phyloP scores from a whole-genome alignment of 305 asterid genomes.

The Plantago coronopus region DNA sequence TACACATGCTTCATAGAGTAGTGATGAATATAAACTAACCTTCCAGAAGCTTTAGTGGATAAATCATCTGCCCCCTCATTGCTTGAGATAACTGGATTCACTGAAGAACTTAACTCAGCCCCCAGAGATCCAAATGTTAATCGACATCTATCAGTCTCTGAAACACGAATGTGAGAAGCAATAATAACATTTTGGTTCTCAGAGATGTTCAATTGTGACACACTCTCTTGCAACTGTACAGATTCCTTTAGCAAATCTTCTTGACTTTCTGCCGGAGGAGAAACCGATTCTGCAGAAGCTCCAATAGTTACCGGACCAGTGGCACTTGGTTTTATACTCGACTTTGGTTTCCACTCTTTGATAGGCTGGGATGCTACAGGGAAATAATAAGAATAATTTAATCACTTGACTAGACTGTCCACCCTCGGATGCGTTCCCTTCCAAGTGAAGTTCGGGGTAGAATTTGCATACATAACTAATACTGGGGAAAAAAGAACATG shows the following conservation, averaged over 20 bases:
- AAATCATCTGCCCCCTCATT: slow-evolving; percentile 45
- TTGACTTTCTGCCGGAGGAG: slow-evolving; percentile 42
- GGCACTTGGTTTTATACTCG: slow-evolving; percentile 49
- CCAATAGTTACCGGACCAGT: slow-evolving; percentile 59
- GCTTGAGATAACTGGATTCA: slow-evolving; percentile 27
- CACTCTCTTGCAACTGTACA: slow-evolving; percentile 49
- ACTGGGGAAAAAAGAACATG: slow-evolving; percentile 1
- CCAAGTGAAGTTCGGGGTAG: too few relatives aligned
- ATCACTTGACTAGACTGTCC: neutral
- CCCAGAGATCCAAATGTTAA: slow-evolving; percentile 91
- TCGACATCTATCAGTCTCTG: slow-evolving; percentile 74
- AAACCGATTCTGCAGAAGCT: slow-evolving; percentile 42
- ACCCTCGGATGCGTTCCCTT: too few relatives aligned
- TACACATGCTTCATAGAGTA: neutral
- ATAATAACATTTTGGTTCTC: slow-evolving; percentile 80
- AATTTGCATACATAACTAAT: neutral
- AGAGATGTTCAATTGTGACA: slow-evolving; percentile 44
- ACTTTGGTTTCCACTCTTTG: slow-evolving; percentile 97
- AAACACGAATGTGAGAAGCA: slow-evolving; percentile 89
- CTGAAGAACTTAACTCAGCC: slow-evolving; percentile 42
- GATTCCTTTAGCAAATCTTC: slow-evolving; percentile 42
- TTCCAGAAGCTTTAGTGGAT: slow-evolving; percentile 45
- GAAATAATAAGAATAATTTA: slow-evolving; percentile 30
- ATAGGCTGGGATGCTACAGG: slow-evolving; percentile 65
- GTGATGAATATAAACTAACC: slow-evolving; percentile 42